phyloP scores from a whole-genome alignment of 257 asterid genomes.

The Solanum arcanum region DNA sequence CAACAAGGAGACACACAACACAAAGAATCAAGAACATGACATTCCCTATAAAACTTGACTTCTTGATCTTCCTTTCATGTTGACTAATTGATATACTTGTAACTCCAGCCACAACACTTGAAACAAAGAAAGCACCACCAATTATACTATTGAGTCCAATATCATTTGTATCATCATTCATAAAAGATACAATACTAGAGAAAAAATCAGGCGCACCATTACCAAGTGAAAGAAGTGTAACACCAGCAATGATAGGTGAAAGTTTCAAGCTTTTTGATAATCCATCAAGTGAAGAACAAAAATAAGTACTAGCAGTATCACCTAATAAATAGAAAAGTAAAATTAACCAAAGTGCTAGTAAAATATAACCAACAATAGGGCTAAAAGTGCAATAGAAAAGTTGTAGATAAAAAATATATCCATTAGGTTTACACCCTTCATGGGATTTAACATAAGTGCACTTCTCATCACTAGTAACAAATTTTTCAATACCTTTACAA shows the following conservation, averaged over 20 bases:
- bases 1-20: conserved; percentile 35
- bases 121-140: conserved; percentile 74
- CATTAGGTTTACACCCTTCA: conserved; percentile 14
- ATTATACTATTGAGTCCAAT: conserved; percentile 58
- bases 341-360: conserved; percentile 11
- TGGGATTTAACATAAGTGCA: conserved; percentile 18
- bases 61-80: conserved; percentile 21
- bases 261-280: conserved; percentile 10
- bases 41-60: conserved; percentile 55
- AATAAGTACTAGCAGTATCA: conserved; percentile 23
- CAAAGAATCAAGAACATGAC: conserved; percentile 47
- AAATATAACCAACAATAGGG: conserved; percentile 6
- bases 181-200: conserved; percentile 10
- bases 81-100: conserved; percentile 33
- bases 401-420: conserved; percentile 16
- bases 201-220: conserved; percentile 29
- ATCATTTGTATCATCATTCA: conserved; percentile 2
- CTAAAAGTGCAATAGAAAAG: conserved; percentile 21
- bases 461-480: not conserved
- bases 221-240: conserved; percentile 22
- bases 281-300: conserved; percentile 19
- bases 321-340: conserved; percentile 22
- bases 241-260: conserved; percentile 20
- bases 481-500: conserved; percentile 1
- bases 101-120: conserved; percentile 63